A percentile compares a stretch with the other conserved stretches of the same genome.
phyloP scores from a whole-genome alignment of 495 filamentous ascomycete genomes.

The Lepidopterella palustris region DNA sequence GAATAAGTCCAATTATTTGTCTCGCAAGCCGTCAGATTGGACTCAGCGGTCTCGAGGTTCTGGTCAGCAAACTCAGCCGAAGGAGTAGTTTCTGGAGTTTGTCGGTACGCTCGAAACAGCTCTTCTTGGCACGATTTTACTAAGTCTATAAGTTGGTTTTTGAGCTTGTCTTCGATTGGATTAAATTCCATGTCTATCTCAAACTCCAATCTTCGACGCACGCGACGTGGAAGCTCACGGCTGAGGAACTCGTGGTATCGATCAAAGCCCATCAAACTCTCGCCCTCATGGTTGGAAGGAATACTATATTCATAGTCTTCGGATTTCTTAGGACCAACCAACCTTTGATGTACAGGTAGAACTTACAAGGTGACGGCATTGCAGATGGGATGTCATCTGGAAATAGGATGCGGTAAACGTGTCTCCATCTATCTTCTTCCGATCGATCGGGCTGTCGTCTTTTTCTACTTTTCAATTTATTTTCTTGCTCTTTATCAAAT shows the following conservation, averaged over 20 bases:
- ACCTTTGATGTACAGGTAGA: not conserved
- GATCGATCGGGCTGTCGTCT: not conserved
- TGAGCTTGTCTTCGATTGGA: not conserved
- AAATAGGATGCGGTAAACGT: constrained; percentile 14
- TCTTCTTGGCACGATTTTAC: not conserved
- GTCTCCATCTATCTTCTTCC: constrained; percentile 15
- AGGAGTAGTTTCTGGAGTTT: not conserved
- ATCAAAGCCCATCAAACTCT: not conserved
- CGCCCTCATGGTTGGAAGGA: too few species aligned
- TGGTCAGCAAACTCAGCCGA: not conserved
- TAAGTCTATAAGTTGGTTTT: not conserved
- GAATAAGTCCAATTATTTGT: not conserved
- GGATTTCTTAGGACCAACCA: not conserved
- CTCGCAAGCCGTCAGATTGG: not conserved
- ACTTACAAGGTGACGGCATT: constrained; percentile 14
- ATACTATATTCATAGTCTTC: not conserved
- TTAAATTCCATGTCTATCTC: not conserved
- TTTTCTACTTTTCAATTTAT: constrained; percentile 7
- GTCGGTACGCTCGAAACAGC: not conserved
- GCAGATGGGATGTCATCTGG: constrained; percentile 3
- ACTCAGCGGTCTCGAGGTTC: not conserved
- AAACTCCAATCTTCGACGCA: not conserved
- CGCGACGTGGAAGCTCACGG: not conserved
- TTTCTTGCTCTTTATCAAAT: constrained; percentile 17
- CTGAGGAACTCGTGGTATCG: not conserved